These are phyloP conservation scores for Talaromyces sp. DNA, from an alignment of 2,329 filamentous ascomycete genomes.

Conservation along the genomic window DNA sequence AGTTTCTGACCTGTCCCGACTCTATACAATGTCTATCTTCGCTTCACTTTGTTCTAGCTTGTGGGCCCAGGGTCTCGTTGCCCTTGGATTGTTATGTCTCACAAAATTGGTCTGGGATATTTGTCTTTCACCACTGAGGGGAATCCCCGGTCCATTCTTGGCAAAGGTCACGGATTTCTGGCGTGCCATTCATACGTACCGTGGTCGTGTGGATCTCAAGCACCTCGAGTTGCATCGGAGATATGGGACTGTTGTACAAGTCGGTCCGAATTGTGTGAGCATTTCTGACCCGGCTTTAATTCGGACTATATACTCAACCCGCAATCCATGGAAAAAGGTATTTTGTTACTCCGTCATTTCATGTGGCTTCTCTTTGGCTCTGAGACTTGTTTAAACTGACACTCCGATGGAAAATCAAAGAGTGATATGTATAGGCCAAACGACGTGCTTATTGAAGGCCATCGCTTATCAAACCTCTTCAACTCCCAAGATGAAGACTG, in stretches of 20 bases:
- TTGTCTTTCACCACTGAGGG: constrained; percentile 13
- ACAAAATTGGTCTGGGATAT: constrained; percentile 14
- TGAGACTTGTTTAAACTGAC: not conserved
- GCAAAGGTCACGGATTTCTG: constrained; percentile 21
- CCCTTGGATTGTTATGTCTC: constrained; percentile 12
- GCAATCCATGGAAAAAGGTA: constrained; percentile 27
- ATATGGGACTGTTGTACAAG: constrained; percentile 45
- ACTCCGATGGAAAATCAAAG: constrained; percentile 7
- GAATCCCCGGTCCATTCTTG: constrained; percentile 18
- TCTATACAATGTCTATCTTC: not conserved
- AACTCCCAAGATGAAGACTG: constrained; percentile 30
- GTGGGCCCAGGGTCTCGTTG: constrained; percentile 10
- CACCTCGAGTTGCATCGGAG: constrained; percentile 37
- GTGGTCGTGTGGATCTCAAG: constrained; percentile 18
- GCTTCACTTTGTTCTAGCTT: constrained; percentile 4
- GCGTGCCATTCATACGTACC: constrained; percentile 15
- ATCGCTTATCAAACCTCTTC: constrained; percentile 31
- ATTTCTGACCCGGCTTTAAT: constrained; percentile 44
- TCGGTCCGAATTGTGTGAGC: constrained; percentile 44
- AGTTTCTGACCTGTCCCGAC: not conserved
- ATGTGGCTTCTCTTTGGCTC: not conserved
- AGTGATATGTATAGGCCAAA: constrained; percentile 34
- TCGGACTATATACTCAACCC: constrained; percentile 38
- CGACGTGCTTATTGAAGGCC: constrained; percentile 28
- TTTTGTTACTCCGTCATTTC: not conserved